Base-by-base conservation (phyloP, 2,329 filamentous ascomycete genomes). In the Metarhizium sp. region DNA sequence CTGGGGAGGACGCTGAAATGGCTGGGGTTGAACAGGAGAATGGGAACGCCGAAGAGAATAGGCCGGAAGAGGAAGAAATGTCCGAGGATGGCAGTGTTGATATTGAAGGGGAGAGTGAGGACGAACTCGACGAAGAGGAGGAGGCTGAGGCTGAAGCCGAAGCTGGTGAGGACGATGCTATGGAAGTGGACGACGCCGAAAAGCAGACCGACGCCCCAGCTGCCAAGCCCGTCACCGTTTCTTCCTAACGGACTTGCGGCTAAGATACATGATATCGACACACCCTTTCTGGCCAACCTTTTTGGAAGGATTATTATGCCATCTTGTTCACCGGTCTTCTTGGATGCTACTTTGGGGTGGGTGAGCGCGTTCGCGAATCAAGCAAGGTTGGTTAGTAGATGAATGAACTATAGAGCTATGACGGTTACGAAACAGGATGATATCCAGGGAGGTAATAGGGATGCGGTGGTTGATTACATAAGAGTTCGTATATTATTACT, bases 31-130 rank as follows among this genome's bases (percentile, higher is more conserved):
- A 88, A 53, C 75, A 75, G 51, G 75, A 67, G 51, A 63, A 63
- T 52, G 66, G 64, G 20, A 66, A 69, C 57, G 63, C 58, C 45
- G 59, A 68, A 32, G 71, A 67, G 38, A 72, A 73, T 40, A 73
- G 70, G 45, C 75, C 78, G 25, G 82, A 88, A 18, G 86, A 88
- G 54, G 84, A 86, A 16, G 84, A 84, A 57, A 76, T 77, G 61
- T 88, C 85, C 16, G 87, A 92, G 58, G 87, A 84, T 57, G 88
- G 85, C 60, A 89, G 85, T 64, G 88, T 91, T 67, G 88, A 91
- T 67, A 82, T 91, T 49, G 88, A 90, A 65, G 85, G 84, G 55
- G 88, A 91, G 69, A 89, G 84, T 63, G 84, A 84, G 61, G 87
- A 87, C 36, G 85, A 85, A 58, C 82, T 89, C 29, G 83, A 85